Evolutionary conservation across 495 filamentous ascomycete species (phyloP).

Genomic region (Talaromyces liani): DNA sequence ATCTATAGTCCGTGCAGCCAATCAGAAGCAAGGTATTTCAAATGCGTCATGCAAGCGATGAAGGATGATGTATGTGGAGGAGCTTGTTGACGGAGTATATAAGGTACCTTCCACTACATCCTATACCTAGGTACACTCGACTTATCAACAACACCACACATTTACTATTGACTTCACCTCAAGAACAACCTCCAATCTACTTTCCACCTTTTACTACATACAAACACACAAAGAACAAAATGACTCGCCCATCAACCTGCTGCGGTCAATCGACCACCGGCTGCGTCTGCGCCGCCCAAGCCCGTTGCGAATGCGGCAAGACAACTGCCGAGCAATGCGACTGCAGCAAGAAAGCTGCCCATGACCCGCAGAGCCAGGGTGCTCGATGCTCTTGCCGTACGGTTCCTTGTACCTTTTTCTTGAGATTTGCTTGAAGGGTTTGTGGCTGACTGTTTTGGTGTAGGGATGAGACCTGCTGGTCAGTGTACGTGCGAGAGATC

Average conservation of each 20-base stretch:
- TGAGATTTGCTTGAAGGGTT: not conserved
- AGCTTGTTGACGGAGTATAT: not conserved
- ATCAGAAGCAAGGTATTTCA: not conserved
- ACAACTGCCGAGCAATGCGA: conserved; percentile 77
- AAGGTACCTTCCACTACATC: not conserved
- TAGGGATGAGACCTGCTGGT: conserved; percentile 64
- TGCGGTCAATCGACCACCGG: conserved; percentile 48
- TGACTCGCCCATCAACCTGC: conserved; percentile 55
- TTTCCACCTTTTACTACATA: not conserved
- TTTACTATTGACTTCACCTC: not conserved
- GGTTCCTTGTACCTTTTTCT: conserved; percentile 22
- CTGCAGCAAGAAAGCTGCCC: conserved; percentile 67
- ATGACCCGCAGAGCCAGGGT: conserved; percentile 57
- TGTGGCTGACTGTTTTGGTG: conserved; percentile 9
- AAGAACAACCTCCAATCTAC: not conserved
- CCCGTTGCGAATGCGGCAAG: conserved; percentile 82
- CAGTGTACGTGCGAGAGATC: conserved; percentile 78
- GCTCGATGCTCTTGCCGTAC: conserved; percentile 78
- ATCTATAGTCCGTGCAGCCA: not conserved
- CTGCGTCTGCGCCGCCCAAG: conserved; percentile 57
- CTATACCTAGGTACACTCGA: too few species aligned
- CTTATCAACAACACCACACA: too few species aligned
- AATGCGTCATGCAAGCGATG: not conserved
- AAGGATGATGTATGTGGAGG: conserved; percentile 2
- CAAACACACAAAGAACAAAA: conserved; percentile 23